Evolutionary conservation across 169 alveolate genomes (phyloP).

Genomic region (Fabrea salina): DNA sequence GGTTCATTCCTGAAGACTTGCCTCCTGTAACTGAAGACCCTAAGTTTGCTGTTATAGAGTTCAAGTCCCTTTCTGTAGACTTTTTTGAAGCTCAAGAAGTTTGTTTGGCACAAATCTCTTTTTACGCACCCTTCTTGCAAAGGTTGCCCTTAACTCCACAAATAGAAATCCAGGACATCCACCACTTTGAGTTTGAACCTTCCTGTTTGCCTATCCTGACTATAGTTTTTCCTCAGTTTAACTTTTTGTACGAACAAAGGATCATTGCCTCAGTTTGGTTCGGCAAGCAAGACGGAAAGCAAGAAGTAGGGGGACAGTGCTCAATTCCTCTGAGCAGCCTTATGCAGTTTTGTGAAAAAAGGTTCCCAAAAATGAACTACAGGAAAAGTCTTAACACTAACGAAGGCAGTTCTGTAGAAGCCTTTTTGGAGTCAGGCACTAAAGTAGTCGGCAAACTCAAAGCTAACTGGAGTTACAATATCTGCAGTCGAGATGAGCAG

Average conservation of each 20-base stretch:
- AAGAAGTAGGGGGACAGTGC: not conserved
- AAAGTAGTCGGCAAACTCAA: too few relatives aligned
- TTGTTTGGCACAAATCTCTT: not conserved
- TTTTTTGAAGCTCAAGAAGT: not conserved
- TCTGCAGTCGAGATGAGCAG: too few relatives aligned
- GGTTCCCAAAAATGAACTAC: too few relatives aligned
- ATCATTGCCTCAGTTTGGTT: not conserved
- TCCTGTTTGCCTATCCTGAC: not conserved
- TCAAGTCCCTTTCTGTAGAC: not conserved
- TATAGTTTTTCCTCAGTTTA: not conserved
- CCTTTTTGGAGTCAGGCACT: too few relatives aligned
- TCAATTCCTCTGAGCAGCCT: too few relatives aligned
- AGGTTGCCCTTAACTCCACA: not conserved
- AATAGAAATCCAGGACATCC: not conserved
- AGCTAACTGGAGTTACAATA: too few relatives aligned
- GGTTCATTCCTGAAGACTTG: constrained; percentile 5
- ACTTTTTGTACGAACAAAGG: not conserved
- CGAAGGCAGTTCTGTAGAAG: too few relatives aligned
- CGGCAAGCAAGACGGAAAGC: not conserved
- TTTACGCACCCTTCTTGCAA: not conserved
- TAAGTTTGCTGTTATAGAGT: not conserved
- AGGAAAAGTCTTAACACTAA: too few relatives aligned
- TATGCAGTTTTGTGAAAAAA: too few relatives aligned
- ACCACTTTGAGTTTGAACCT: not conserved
- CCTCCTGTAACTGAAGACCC: not conserved